These are phyloP conservation scores for Dunaliella primolecta DNA, from an alignment of 139 green algal genomes.

Conservation along the genomic window DNA sequence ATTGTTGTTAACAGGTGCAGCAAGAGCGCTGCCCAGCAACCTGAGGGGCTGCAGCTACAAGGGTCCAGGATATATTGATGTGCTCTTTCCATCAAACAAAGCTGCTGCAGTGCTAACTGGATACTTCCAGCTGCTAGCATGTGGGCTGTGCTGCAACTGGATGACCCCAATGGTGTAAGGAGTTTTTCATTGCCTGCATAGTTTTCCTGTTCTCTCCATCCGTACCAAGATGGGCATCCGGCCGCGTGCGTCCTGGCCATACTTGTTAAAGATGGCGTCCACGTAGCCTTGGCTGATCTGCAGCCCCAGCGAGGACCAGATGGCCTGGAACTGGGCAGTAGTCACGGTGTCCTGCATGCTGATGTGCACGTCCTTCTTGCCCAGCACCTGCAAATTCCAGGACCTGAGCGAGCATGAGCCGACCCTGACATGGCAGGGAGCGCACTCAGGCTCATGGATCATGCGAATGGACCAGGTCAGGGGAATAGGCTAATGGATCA, in stretches of 20 bases:
- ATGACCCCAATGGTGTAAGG: no score
- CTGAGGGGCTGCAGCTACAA: background rate
- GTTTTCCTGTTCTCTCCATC: no score
- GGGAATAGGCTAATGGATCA: background rate
- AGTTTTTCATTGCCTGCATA: no score
- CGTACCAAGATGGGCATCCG: conserved; percentile 53
- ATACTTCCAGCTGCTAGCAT: background rate
- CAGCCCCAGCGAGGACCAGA: conserved; percentile 40
- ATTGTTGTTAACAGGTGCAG: background rate
- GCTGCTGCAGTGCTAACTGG: background rate
- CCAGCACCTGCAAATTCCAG: conserved; percentile 19
- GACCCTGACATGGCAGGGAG: background rate
- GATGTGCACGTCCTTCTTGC: conserved; percentile 27
- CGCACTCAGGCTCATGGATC: background rate
- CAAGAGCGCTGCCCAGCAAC: background rate
- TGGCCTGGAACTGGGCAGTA: conserved; percentile 35
- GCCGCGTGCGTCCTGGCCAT: conserved; percentile 40
- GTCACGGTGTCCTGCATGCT: conserved; percentile 34
- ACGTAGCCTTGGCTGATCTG: conserved; percentile 8
- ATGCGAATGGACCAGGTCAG: background rate
- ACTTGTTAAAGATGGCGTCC: conserved; percentile 51
- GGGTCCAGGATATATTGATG: background rate
- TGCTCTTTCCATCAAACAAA: background rate
- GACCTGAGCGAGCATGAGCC: background rate
- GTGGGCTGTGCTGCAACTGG: background rate